Evolutionary conservation across 2,329 filamentous ascomycete species (phyloP).

Genomic region (Aspergillus thermomutatus): DNA sequence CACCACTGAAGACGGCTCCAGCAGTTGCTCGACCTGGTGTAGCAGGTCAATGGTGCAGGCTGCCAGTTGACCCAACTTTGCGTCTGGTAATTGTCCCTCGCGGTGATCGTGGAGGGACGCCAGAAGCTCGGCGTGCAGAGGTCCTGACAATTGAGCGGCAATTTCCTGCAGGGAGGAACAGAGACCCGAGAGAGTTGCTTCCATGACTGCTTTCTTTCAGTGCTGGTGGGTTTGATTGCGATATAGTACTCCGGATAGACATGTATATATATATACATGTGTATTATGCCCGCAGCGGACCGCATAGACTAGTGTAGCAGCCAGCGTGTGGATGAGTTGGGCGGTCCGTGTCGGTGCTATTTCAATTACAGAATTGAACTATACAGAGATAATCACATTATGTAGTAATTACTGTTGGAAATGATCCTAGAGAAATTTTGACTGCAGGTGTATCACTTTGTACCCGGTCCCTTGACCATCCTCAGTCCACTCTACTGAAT

Average conservation of each 20-base stretch:
- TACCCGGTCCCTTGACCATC: background rate
- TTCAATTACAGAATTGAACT: too few relatives aligned
- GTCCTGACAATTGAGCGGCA: background rate
- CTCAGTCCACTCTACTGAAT: too few relatives aligned
- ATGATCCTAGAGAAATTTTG: background rate
- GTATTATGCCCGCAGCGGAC: too few relatives aligned
- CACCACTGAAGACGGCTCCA: conserved; percentile 21
- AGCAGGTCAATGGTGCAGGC: background rate
- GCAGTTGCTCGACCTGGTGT: conserved; percentile 5
- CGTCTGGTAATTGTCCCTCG: background rate
- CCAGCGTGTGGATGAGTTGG: too few relatives aligned
- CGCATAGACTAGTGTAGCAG: too few relatives aligned
- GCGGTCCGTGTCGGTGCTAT: too few relatives aligned
- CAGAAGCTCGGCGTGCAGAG: background rate
- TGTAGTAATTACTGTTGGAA: too few relatives aligned
- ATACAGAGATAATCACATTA: too few relatives aligned
- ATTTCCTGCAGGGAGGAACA: background rate
- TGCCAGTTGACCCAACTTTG: background rate
- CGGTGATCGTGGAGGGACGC: background rate
- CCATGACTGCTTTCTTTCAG: background rate
- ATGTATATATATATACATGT: too few relatives aligned
- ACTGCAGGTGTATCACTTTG: background rate
- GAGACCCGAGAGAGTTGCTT: background rate
- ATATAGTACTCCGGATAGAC: too few relatives aligned
- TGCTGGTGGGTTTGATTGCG: too few relatives aligned